Evolutionary conservation across 2,329 filamentous ascomycete species (phyloP).

Genomic region (Botrytis deweyae): DNA sequence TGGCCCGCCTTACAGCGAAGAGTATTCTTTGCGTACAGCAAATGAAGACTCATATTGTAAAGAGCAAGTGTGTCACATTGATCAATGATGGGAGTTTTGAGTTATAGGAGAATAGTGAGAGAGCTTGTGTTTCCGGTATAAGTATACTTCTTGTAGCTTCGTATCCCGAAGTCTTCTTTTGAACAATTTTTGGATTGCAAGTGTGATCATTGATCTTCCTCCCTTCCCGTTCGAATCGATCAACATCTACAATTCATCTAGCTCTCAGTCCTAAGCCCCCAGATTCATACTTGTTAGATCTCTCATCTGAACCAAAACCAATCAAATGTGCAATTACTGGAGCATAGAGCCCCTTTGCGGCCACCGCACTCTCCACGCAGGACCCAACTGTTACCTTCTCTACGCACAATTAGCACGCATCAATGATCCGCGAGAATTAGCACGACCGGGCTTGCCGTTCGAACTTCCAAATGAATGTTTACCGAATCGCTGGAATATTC

Average conservation of each 20-base stretch:
- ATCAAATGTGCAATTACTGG: slow-evolving; percentile 38
- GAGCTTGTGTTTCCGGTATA: slow-evolving; percentile 18
- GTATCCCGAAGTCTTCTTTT: slow-evolving; percentile 6
- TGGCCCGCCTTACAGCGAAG: slow-evolving; percentile 20
- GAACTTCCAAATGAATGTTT: slow-evolving; percentile 33
- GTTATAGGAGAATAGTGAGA: neutral
- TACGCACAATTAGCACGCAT: slow-evolving; percentile 38
- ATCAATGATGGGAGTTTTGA: slow-evolving; percentile 43
- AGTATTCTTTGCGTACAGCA: slow-evolving; percentile 19
- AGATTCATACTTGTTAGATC: neutral
- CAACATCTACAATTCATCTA: neutral
- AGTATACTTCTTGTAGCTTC: neutral
- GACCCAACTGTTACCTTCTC: slow-evolving; percentile 36
- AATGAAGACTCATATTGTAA: slow-evolving; percentile 18
- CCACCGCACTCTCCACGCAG: slow-evolving; percentile 35
- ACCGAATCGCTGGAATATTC: slow-evolving; percentile 33
- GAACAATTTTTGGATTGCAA: neutral
- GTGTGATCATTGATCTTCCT: slow-evolving; percentile 9
- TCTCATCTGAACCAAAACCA: neutral
- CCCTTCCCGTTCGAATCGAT: slow-evolving; percentile 20
- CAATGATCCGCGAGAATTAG: slow-evolving; percentile 33
- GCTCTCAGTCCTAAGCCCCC: neutral
- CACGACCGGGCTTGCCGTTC: slow-evolving; percentile 31
- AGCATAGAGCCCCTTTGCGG: slow-evolving; percentile 35
- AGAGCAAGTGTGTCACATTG: neutral